Evolutionary conservation across 192 early-diverging fungal species (phyloP).

Genomic region (Coemansia sp.): DNA sequence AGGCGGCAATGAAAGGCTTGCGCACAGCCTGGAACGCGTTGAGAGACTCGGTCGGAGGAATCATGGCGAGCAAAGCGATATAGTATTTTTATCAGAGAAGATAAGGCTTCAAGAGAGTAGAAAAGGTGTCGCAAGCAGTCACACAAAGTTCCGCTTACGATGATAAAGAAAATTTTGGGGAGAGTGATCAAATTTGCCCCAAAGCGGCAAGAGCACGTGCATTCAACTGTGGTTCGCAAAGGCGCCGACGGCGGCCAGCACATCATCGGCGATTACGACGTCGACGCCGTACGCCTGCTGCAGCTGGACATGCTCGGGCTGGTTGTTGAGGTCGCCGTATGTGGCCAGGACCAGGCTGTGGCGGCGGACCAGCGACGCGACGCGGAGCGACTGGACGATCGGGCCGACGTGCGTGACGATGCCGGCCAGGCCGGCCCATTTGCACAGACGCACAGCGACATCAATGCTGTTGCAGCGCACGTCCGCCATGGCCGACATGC

Average conservation of each 20-base stretch:
- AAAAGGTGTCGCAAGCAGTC: not conserved
- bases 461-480: conserved; percentile 77
- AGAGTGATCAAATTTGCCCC: not conserved
- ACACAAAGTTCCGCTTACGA: not conserved
- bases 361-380: conserved; percentile 71
- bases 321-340: conserved; percentile 81
- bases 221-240: not conserved
- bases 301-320: conserved; percentile 63
- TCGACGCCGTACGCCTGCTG: conserved; percentile 83
- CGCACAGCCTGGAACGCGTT: conserved; percentile 46
- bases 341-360: conserved; percentile 72
- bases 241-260: conserved; percentile 43
- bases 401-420: conserved; percentile 75
- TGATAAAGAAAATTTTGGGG: not conserved
- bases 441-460: conserved; percentile 75
- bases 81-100: not conserved
- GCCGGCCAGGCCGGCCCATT: conserved; percentile 68
- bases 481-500: conserved; percentile 71
- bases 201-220: not conserved
- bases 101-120: not conserved
- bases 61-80: conserved; percentile 10
- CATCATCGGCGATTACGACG: conserved; percentile 78
- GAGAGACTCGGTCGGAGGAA: conserved; percentile 45
- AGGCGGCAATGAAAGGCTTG: conserved; percentile 51
- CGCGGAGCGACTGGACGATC: conserved; percentile 70